A percentile compares a stretch with the other conserved stretches of the same genome.
phyloP scores from a whole-genome alignment of 2,329 filamentous ascomycete species.

The Beauveria sp. region DNA sequence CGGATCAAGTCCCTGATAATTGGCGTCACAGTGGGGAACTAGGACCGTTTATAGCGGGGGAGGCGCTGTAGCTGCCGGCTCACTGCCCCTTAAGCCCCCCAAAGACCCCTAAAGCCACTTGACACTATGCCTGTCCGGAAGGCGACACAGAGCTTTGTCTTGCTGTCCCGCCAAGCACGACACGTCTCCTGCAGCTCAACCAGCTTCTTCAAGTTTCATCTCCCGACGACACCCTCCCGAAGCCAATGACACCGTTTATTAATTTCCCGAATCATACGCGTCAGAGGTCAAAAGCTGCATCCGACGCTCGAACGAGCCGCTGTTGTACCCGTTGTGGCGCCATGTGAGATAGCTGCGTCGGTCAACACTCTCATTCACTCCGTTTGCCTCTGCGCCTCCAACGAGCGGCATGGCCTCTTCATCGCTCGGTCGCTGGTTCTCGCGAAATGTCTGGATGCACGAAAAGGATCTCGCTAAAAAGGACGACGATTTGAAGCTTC shows the following conservation, averaged over 20 bases:
- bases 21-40: not conserved
- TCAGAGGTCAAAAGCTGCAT: not conserved
- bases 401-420: slow-evolving; percentile 4
- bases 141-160: too few species aligned
- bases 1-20: not conserved
- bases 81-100: not conserved
- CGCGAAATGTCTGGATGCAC: slow-evolving; percentile 36
- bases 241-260: not conserved
- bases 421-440: slow-evolving; percentile 17
- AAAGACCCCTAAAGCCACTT: not conserved
- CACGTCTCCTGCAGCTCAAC: not conserved
- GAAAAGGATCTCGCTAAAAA: slow-evolving; percentile 54
- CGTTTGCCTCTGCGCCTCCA: not conserved
- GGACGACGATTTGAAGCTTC: slow-evolving; percentile 43
- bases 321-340: not conserved
- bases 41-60: not conserved
- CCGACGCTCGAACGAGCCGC: not conserved
- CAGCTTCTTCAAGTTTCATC: not conserved
- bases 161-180: not conserved
- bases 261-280: not conserved
- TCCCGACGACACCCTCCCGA: not conserved
- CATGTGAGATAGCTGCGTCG: not conserved
- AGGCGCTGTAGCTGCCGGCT: not conserved
- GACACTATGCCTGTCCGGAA: too few species aligned
- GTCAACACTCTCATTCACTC: not conserved